Base-by-base conservation (phyloP, 2,329 filamentous ascomycete genomes). In the Lomentospora prolificans region DNA sequence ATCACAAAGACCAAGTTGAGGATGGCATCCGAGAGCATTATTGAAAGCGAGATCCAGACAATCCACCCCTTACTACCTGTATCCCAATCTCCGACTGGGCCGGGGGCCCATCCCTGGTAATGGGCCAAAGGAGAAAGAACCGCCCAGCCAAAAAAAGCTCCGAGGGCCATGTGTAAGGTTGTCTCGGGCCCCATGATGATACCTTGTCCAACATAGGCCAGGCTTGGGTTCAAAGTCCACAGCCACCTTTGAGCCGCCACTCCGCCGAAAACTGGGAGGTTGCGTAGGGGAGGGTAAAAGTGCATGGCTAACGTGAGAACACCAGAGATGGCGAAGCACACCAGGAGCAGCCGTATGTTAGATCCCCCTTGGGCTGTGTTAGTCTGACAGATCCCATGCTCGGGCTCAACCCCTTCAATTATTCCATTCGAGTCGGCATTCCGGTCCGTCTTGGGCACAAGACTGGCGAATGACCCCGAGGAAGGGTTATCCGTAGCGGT, bases 101-200 rank as follows among this genome's bases (percentile, higher is more conserved):
- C 94, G 2, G 90, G 88, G 8, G 94, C 94, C 94, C 94, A 99
- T 2, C 88, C 90, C 62, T 80, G 82, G 57, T 77, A 73, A 68
- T 96, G 96, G 3, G 94, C 91, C 6, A 97, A 70, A 1, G 94
- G 94, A 3, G 91, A 96, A 1, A 99, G 76, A 4, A 97, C 68
- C 0, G 84, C 94, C 94, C 94, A 99, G 25, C 94, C 94, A 8
- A 96, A 65, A 14, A 95, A 68, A 3, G 94, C 91, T 4, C 94
- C 94, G 2, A 97, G 73, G 1, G 96, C 79, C 94, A 99, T 99
- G 63, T 97, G 92, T 54, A 95, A 78, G 3, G 92, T 97, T 0
- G 94, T 99, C 39, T 90, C 86, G 3, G 92, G 89, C 0, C 94
- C 94, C 94, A 99, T 99, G 65, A 99, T 97, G 59, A 99, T 95